These are phyloP conservation scores for Sarocladiaceae sp. DNA, from an alignment of 2,329 filamentous ascomycete species.

Conservation along the genomic window DNA sequence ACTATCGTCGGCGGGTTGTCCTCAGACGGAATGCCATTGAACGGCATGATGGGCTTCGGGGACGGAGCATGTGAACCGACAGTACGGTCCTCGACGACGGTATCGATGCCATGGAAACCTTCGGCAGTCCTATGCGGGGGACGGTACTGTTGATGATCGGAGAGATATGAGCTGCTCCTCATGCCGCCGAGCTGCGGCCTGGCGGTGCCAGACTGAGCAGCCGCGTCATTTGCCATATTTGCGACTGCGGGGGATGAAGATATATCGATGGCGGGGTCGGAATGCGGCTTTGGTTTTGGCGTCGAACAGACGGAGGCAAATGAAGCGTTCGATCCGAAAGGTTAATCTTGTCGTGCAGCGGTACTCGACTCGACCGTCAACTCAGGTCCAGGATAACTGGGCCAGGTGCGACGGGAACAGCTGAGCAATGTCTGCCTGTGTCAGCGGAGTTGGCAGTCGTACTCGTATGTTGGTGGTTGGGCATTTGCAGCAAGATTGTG, in stretches of 20 bases:
- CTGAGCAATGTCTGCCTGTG: too few relatives aligned
- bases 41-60: slow-evolving; percentile 39
- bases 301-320: not conserved
- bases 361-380: too few relatives aligned
- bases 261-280: not conserved
- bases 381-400: too few relatives aligned
- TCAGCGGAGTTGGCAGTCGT: too few relatives aligned
- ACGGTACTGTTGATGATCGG: slow-evolving; percentile 58
- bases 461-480: not conserved
- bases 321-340: too few relatives aligned
- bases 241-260: slow-evolving; percentile 3
- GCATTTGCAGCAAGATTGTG: too few relatives aligned
- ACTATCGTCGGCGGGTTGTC: slow-evolving; percentile 54
- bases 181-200: slow-evolving; percentile 27
- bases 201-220: not conserved
- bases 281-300: not conserved
- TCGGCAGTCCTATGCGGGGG: slow-evolving; percentile 44
- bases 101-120: slow-evolving; percentile 56
- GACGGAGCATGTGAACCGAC: slow-evolving; percentile 26
- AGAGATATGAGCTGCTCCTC: slow-evolving; percentile 56
- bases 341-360: too few relatives aligned
- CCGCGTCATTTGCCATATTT: slow-evolving; percentile 5
- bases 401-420: too few relatives aligned
- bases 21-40: slow-evolving; percentile 55
- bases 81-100: slow-evolving; percentile 52